Evolutionary conservation across 495 filamentous ascomycete genomes (phyloP).

Genomic region (Annulohypoxylon maeteangense): DNA sequence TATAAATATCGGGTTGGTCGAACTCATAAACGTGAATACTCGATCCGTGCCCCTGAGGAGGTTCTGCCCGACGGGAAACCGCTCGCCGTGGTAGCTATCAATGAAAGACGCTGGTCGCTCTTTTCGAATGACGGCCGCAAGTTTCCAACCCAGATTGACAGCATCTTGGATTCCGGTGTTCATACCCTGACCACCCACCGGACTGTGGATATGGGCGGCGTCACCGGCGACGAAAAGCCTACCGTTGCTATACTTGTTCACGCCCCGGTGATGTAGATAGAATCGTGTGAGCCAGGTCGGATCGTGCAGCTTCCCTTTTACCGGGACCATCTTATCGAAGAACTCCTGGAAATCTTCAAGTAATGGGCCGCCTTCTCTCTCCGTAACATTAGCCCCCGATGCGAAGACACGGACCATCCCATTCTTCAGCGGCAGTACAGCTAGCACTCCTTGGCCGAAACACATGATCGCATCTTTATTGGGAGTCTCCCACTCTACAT

Average conservation of each 20-base stretch:
- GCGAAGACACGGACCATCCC: background rate
- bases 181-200: slow-evolving; percentile 67
- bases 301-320: background rate
- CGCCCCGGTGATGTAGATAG: slow-evolving; percentile 1
- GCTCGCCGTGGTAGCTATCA: slow-evolving; percentile 53
- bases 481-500: background rate
- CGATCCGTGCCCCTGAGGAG: slow-evolving; percentile 45
- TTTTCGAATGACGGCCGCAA: slow-evolving; percentile 48
- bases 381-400: background rate
- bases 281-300: slow-evolving; percentile 1
- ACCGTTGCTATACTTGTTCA: slow-evolving; percentile 46
- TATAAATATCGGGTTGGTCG: slow-evolving; percentile 2
- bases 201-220: slow-evolving; percentile 66
- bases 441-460: background rate
- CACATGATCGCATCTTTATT: background rate
- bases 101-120: slow-evolving; percentile 44
- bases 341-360: background rate
- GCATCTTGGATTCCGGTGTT: slow-evolving; percentile 69
- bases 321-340: background rate
- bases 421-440: background rate
- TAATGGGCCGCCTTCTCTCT: background rate
- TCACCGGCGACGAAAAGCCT: slow-evolving; percentile 66
- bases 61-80: slow-evolving; percentile 47
- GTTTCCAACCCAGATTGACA: slow-evolving; percentile 68
- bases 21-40: slow-evolving; percentile 1